Conservation (phyloP, 176 grass and related monocot species). For the Tillandsia leiboldiana region DNA sequence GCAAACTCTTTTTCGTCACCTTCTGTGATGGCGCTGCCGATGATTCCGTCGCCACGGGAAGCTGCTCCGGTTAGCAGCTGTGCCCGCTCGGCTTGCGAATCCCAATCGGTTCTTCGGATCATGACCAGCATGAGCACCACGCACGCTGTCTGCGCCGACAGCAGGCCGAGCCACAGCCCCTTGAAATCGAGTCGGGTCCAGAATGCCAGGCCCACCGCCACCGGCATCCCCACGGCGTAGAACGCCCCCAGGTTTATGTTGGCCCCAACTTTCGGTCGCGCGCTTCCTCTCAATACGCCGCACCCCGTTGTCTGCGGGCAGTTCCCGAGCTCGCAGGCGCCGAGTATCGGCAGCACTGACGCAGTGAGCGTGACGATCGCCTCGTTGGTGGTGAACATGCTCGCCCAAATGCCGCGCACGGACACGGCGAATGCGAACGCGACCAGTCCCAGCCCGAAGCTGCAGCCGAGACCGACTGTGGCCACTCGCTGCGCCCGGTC, state of each 20-base stretch:
- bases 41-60: background rate
- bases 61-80: conserved; percentile 42
- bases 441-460: conserved; percentile 43
- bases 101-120: conserved; percentile 57
- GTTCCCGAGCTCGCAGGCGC: conserved; percentile 71
- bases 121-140: conserved; percentile 58
- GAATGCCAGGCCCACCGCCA: conserved; percentile 62
- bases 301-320: conserved; percentile 77
- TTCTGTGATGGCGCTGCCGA: background rate
- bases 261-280: conserved; percentile 57
- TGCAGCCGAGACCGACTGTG: conserved; percentile 47
- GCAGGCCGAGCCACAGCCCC: conserved; percentile 72
- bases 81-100: conserved; percentile 46
- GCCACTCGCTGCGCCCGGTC: conserved; percentile 37
- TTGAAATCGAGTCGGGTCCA: conserved; percentile 57
- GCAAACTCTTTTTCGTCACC: background rate
- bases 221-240: conserved; percentile 69
- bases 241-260: conserved; percentile 78
- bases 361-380: conserved; percentile 65
- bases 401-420: conserved; percentile 45
- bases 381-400: conserved; percentile 66
- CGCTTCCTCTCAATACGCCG: conserved; percentile 75
- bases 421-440: conserved; percentile 51
- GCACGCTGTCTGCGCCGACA: conserved; percentile 59
- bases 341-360: conserved; percentile 62